Evolutionary conservation across 2,329 filamentous ascomycete genomes (phyloP).

Genomic region (Verticillium dahliae): DNA sequence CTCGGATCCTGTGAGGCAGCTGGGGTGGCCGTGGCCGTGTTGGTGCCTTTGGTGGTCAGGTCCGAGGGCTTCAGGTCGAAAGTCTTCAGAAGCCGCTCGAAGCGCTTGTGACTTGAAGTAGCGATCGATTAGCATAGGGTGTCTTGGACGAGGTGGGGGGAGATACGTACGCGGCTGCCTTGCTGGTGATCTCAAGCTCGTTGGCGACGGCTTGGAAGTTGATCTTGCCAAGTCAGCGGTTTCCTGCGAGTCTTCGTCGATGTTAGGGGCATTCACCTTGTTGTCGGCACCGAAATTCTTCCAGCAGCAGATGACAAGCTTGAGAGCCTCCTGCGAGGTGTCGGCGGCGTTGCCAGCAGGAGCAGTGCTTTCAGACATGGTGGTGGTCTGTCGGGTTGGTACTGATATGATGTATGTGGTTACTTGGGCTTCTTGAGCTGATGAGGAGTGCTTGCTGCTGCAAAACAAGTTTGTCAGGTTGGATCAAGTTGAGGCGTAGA

Average conservation of each 20-base stretch:
- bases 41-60: background rate
- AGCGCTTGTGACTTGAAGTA: background rate
- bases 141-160: background rate
- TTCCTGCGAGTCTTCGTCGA: background rate
- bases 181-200: background rate
- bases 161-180: background rate
- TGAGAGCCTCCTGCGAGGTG: background rate
- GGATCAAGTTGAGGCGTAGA: too few relatives aligned
- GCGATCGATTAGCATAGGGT: background rate
- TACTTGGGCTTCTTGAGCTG: too few relatives aligned
- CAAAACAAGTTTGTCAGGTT: too few relatives aligned
- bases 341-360: background rate
- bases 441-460: background rate
- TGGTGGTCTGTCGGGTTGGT: background rate
- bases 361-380: background rate
- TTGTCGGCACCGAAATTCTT: background rate
- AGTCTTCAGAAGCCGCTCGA: background rate
- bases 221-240: background rate
- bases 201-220: background rate
- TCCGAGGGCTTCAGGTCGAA: background rate
- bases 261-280: background rate
- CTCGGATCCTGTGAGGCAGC: too few relatives aligned
- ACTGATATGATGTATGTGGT: background rate
- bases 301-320: background rate
- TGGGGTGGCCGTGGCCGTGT: background rate